Evolutionary conservation across 345 rosid genomes (phyloP).

Genomic region (Eucalyptus polyanthemos): DNA sequence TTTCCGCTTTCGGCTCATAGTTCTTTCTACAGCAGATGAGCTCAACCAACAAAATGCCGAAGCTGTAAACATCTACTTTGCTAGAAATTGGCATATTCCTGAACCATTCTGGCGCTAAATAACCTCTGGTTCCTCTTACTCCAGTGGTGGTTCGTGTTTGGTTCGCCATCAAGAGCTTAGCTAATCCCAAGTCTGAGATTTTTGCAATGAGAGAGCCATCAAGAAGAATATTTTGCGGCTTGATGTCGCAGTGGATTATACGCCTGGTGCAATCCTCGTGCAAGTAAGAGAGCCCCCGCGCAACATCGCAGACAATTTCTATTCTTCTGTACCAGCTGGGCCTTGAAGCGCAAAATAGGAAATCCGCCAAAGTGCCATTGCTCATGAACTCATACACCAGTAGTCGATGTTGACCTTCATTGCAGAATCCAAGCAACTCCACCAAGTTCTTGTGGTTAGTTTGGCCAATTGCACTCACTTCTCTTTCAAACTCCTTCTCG

Average conservation of each 20-base stretch:
- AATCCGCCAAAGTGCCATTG: slow-evolving; percentile 27
- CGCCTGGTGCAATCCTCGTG: slow-evolving; percentile 46
- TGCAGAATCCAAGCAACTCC: background rate
- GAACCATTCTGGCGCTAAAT: slow-evolving; percentile 54
- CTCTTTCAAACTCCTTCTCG: slow-evolving; percentile 39
- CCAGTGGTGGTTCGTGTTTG: slow-evolving; percentile 34
- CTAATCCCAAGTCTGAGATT: slow-evolving; percentile 41
- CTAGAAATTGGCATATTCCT: slow-evolving; percentile 38
- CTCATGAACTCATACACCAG: slow-evolving; percentile 27
- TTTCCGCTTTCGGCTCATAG: background rate
- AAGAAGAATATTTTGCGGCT: slow-evolving; percentile 44
- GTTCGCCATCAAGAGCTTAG: slow-evolving; percentile 24
- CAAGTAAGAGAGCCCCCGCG: slow-evolving; percentile 30
- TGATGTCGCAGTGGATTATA: slow-evolving; percentile 40
- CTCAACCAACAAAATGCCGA: background rate
- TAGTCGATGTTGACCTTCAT: too few species aligned
- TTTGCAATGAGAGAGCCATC: slow-evolving; percentile 24
- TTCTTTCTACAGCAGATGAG: background rate
- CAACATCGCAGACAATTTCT: slow-evolving; percentile 21
- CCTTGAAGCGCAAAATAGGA: slow-evolving; percentile 14
- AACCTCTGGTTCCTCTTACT: slow-evolving; percentile 41
- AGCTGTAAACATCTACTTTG: background rate
- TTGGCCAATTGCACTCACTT: slow-evolving; percentile 25
- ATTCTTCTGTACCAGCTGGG: slow-evolving; percentile 30
- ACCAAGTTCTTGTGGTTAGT: slow-evolving; percentile 45